Evolutionary conservation across 495 filamentous ascomycete genomes (phyloP).

Genomic region (Opeltia flavorubescens): DNA sequence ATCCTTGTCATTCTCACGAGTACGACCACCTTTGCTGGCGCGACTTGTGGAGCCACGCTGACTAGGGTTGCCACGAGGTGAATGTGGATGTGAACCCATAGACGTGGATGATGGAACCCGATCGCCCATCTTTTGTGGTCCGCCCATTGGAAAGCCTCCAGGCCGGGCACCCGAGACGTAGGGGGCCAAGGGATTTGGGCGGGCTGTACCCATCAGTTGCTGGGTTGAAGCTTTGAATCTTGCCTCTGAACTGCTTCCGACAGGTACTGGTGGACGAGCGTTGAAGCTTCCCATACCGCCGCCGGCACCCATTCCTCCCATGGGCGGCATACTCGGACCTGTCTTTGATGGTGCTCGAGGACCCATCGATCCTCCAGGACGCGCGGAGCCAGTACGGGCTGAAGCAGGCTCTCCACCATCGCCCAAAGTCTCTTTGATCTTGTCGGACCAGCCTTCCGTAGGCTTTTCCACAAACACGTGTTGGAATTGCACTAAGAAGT

Average conservation of each 20-base stretch:
- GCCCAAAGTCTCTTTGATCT: slow-evolving; percentile 73
- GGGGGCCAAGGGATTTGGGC: slow-evolving; percentile 43
- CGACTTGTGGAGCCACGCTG: slow-evolving; percentile 34
- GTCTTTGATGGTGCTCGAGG: slow-evolving; percentile 27
- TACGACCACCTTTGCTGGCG: slow-evolving; percentile 45
- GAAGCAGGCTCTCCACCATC: slow-evolving; percentile 50
- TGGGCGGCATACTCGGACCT: slow-evolving; percentile 31
- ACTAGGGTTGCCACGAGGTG: slow-evolving; percentile 37
- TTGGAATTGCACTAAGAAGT: slow-evolving; percentile 97
- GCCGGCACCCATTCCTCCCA: slow-evolving; percentile 53
- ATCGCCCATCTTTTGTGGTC: slow-evolving; percentile 27
- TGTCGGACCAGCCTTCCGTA: slow-evolving; percentile 73
- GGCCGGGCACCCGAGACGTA: slow-evolving; percentile 33
- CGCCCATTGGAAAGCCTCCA: slow-evolving; percentile 46
- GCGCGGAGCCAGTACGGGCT: slow-evolving; percentile 53
- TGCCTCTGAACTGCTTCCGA: slow-evolving; percentile 47
- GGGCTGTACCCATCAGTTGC: slow-evolving; percentile 18
- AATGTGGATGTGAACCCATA: slow-evolving; percentile 33
- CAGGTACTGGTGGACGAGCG: slow-evolving; percentile 54
- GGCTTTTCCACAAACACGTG: slow-evolving; percentile 89
- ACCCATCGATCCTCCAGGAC: slow-evolving; percentile 45
- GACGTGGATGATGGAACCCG: slow-evolving; percentile 41
- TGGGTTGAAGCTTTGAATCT: slow-evolving; percentile 14
- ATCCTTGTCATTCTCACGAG: slow-evolving; percentile 36
- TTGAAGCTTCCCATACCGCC: slow-evolving; percentile 21